Percentiles rank a stretch among this genome's conserved stretches.
phyloP scores from a whole-genome alignment of 306 rosid species.

The Mimosa pudica region DNA sequence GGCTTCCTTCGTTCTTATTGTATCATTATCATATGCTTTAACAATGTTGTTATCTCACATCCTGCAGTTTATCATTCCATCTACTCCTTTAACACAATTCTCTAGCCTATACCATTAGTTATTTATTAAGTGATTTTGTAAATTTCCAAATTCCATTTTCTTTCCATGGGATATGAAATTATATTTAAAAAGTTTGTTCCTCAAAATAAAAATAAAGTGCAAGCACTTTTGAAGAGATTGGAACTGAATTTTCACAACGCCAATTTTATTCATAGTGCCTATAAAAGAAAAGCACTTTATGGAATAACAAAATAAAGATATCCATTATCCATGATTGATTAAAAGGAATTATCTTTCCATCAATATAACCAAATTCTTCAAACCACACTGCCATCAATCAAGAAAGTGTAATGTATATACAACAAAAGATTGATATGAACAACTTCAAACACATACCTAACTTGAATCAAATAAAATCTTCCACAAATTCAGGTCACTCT shows the following conservation, averaged over 20 bases:
- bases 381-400: not conserved
- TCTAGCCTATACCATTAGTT: no score
- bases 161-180: not conserved
- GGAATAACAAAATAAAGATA: not conserved
- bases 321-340: not conserved
- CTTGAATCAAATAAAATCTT: not conserved
- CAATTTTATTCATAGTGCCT: no score
- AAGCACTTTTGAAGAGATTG: not conserved
- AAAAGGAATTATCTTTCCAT: not conserved
- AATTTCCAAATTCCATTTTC: not conserved
- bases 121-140: no score
- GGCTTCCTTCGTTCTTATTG: no score
- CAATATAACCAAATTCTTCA: not conserved
- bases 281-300: not conserved
- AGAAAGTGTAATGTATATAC: not conserved
- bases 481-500: constrained; percentile 5
- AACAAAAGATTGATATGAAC: not conserved
- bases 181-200: no score
- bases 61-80: no score
- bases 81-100: no score
- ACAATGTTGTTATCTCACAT: no score
- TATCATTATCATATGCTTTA: no score
- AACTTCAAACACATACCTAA: not conserved
- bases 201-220: no score
- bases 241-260: not conserved